Conservation (phyloP, 139 green algal genomes). For the Tetradesmus lagerheimii region DNA sequence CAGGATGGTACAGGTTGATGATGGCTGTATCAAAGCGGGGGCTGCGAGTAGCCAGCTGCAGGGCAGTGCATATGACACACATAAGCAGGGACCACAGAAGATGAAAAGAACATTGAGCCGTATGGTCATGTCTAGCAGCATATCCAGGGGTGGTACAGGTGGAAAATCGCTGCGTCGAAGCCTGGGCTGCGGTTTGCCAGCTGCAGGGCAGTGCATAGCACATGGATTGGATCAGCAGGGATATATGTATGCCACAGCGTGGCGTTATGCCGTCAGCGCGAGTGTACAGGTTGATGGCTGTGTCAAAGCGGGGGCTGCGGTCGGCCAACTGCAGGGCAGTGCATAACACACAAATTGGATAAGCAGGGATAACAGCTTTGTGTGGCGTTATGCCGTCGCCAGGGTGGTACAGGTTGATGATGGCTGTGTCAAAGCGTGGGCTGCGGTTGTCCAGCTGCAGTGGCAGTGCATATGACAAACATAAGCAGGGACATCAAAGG, state of each 20-base stretch:
- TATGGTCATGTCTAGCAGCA: no score
- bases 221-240: neutral
- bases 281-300: constrained; percentile 62
- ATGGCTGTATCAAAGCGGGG: constrained; percentile 55
- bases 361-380: no score
- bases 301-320: constrained; percentile 25
- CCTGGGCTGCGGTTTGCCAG: neutral
- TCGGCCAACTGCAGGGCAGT: neutral
- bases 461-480: no score
- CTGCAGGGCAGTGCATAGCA: neutral
- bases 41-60: neutral
- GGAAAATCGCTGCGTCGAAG: constrained; percentile 58
- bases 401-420: constrained; percentile 58
- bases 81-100: no score
- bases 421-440: constrained; percentile 48
- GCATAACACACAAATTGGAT: neutral
- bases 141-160: no score
- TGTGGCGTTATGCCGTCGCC: constrained; percentile 56
- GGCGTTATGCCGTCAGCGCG: constrained; percentile 54
- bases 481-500: no score
- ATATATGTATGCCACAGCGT: no score
- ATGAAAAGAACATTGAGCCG: neutral
- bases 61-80: neutral
- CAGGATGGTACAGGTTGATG: constrained; percentile 60
- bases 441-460: neutral